phyloP scores from a whole-genome alignment of 495 filamentous ascomycete genomes.

The Aspergillus taichungensis region DNA sequence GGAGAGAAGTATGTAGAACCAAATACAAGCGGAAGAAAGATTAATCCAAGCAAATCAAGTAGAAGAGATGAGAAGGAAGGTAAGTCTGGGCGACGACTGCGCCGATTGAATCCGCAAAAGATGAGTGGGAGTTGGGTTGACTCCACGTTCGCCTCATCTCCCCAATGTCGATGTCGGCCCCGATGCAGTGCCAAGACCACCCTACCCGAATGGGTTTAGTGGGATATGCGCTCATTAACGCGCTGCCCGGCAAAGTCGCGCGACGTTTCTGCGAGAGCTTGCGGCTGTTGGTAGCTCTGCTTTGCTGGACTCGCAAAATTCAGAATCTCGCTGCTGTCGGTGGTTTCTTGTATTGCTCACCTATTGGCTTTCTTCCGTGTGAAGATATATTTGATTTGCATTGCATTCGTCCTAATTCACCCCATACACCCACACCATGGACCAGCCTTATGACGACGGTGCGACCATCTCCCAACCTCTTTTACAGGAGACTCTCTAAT shows the following conservation, averaged over 20 bases:
- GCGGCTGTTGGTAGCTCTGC: slow-evolving; percentile 2
- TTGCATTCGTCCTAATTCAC: too few species aligned
- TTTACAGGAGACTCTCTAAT: slow-evolving; percentile 12
- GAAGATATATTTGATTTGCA: too few species aligned
- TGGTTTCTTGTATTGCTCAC: too few species aligned
- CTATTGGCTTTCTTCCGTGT: too few species aligned
- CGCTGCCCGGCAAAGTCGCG: slow-evolving; percentile 22
- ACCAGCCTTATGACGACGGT: slow-evolving; percentile 33
- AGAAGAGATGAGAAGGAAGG: background rate
- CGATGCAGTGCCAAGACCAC: background rate
- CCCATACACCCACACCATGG: slow-evolving; percentile 16
- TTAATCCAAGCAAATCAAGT: background rate
- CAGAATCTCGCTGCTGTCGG: background rate
- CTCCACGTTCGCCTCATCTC: background rate
- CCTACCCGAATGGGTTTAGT: slow-evolving; percentile 17
- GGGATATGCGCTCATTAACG: slow-evolving; percentile 28
- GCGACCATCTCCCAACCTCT: slow-evolving; percentile 4
- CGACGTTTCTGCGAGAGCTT: slow-evolving; percentile 5
- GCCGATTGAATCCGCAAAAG: slow-evolving; percentile 1
- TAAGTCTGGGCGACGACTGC: background rate
- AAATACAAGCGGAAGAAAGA: slow-evolving; percentile 7
- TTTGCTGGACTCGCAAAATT: slow-evolving; percentile 13
- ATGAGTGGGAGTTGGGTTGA: slow-evolving; percentile 2
- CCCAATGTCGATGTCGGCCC: background rate
- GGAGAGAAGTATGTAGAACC: background rate